Conservation (phyloP, 2,329 filamentous ascomycete species). For the Alternaria postmessia region DNA sequence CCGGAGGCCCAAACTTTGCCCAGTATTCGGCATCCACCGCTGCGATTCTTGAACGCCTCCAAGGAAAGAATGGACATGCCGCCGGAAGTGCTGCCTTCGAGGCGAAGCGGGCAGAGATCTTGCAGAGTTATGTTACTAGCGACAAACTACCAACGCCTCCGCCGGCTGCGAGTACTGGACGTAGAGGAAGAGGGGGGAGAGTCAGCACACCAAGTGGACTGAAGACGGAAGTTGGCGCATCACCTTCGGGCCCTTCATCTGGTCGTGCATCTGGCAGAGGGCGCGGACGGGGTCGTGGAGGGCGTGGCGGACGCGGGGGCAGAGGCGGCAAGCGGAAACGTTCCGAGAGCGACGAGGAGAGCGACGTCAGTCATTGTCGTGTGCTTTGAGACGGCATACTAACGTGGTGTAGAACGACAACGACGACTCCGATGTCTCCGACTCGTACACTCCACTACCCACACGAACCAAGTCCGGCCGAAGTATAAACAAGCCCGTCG, state of each 20-base stretch:
- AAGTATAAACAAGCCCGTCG: constrained; percentile 71
- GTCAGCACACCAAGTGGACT: constrained; percentile 42
- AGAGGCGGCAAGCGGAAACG: constrained; percentile 52
- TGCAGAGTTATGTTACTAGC: constrained; percentile 56
- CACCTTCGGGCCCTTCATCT: constrained; percentile 29
- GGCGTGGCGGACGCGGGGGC: constrained; percentile 46
- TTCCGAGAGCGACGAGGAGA: constrained; percentile 46
- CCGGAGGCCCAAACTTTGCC: constrained; percentile 32
- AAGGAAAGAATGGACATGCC: constrained; percentile 45
- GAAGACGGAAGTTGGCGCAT: constrained; percentile 42
- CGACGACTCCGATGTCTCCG: constrained; percentile 51
- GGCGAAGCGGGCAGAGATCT: constrained; percentile 56
- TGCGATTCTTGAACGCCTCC: constrained; percentile 52
- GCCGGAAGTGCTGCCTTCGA: constrained; percentile 54
- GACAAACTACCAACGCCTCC: constrained; percentile 53
- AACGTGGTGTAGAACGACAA: constrained; percentile 37
- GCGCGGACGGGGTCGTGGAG: constrained; percentile 44
- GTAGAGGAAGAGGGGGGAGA: constrained; percentile 46
- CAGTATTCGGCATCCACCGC: constrained; percentile 52
- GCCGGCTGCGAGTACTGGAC: constrained; percentile 39
- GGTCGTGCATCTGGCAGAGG: constrained; percentile 50
- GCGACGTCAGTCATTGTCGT: constrained; percentile 42
- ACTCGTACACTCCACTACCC: constrained; percentile 62
- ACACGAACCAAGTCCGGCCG: constrained; percentile 80
- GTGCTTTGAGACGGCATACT: constrained; percentile 16